These are phyloP conservation scores for Termitomyces sp. DNA, from an alignment of 768 basidiomycete genomes.

Conservation along the genomic window DNA sequence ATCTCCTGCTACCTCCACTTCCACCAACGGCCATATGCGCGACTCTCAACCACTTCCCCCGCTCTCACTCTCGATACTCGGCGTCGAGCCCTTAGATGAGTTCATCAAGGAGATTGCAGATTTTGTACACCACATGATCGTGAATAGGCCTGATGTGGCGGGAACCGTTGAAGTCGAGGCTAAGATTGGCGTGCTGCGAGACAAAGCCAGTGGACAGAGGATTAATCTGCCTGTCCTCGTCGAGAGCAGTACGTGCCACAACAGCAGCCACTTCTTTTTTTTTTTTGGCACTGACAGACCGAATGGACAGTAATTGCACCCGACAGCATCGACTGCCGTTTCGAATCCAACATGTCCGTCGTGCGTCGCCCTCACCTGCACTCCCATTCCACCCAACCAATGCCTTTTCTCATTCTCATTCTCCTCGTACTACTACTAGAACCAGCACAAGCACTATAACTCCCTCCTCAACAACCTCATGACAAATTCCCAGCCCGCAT, in stretches of 20 bases:
- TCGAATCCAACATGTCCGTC: conserved; percentile 91
- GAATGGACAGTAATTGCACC: conserved; percentile 58
- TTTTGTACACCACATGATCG: conserved; percentile 75
- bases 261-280: conserved; percentile 6
- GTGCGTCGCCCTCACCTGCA: conserved; percentile 42
- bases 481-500: conserved; percentile 53
- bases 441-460: conserved; percentile 88
- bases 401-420: not conserved
- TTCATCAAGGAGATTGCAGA: conserved; percentile 91
- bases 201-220: conserved; percentile 53
- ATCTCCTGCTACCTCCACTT: conserved; percentile 11
- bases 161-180: conserved; percentile 86
- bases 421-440: conserved; percentile 34
- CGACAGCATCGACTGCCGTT: conserved; percentile 60
- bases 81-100: conserved; percentile 89
- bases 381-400: not conserved
- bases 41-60: conserved; percentile 42
- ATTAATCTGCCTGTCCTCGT: conserved; percentile 69
- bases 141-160: conserved; percentile 46
- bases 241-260: conserved; percentile 70
- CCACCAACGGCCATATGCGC: conserved; percentile 26
- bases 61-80: conserved; percentile 77
- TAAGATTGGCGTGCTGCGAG: conserved; percentile 77
- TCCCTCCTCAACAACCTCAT: conserved; percentile 81
- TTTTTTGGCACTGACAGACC: not conserved